Conservation (phyloP, 306 rosid species). For the Mimosa bimucronata region DNA sequence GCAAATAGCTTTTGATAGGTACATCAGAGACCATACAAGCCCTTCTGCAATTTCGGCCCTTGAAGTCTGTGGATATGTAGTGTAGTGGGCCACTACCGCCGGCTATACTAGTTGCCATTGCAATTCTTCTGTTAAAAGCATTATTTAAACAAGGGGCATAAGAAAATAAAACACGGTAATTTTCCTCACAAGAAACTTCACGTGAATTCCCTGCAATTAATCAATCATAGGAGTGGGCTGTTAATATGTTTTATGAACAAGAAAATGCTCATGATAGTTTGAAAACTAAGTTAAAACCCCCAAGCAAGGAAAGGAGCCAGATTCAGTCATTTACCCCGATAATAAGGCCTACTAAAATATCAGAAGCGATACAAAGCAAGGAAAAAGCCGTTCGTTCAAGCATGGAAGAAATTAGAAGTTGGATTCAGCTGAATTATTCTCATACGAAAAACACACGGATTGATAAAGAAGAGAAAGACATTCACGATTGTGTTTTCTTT, state of each 20-base stretch:
- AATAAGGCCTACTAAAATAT: slow-evolving; percentile 9
- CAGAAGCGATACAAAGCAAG: slow-evolving; percentile 18
- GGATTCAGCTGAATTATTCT: not conserved
- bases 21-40: slow-evolving; percentile 49
- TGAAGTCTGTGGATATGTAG: slow-evolving; percentile 40
- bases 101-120: slow-evolving; percentile 72
- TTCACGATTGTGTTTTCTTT: not conserved
- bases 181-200: slow-evolving; percentile 23
- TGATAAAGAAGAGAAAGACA: not conserved
- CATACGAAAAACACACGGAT: not conserved
- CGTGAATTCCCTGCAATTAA: slow-evolving; percentile 1
- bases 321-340: not conserved
- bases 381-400: not conserved
- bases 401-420: slow-evolving; percentile 6
- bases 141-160: slow-evolving; percentile 19
- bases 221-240: not conserved
- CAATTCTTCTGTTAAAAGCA: slow-evolving; percentile 37
- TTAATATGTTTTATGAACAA: not conserved
- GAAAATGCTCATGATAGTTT: not conserved
- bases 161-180: slow-evolving; percentile 32
- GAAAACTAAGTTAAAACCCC: not conserved
- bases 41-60: slow-evolving; percentile 52
- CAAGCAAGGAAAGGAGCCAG: too few species aligned
- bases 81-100: slow-evolving; percentile 58
- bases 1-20: slow-evolving; percentile 44